Conservation (phyloP, 371 early-diverging fungal species). For the Mortierella sp. region DNA sequence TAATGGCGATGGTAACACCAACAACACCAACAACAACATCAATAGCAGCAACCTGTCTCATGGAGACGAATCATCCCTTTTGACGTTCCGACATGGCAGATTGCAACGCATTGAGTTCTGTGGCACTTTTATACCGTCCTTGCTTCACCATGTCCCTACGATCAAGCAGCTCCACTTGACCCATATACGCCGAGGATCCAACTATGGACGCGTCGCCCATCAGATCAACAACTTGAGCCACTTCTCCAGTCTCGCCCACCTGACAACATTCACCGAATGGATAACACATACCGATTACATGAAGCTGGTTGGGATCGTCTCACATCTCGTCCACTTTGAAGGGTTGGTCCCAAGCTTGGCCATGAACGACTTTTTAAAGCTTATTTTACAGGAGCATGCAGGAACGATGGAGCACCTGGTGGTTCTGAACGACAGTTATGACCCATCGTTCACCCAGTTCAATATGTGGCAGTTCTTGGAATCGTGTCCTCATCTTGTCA, state of each 20-base stretch:
- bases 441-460: constrained; percentile 7
- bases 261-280: constrained; percentile 7
- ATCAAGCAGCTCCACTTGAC: constrained; percentile 3
- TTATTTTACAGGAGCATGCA: constrained; percentile 13
- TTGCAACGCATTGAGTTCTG: constrained; percentile 13
- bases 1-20: too few relatives aligned
- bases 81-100: constrained; percentile 10
- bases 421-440: neutral
- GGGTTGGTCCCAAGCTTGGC: constrained; percentile 21
- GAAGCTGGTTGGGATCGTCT: constrained; percentile 5
- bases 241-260: constrained; percentile 1
- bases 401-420: constrained; percentile 16
- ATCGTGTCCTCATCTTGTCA: constrained; percentile 13
- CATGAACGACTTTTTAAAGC: constrained; percentile 24
- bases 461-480: constrained; percentile 37
- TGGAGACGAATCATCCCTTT: neutral
- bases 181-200: constrained; percentile 14
- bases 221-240: neutral
- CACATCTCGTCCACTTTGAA: constrained; percentile 12
- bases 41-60: neutral
- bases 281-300: constrained; percentile 10
- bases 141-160: constrained; percentile 21
- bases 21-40: too few relatives aligned
- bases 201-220: constrained; percentile 2
- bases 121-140: constrained; percentile 24